These are phyloP conservation scores for Pestalotiopsis sp. DNA, from an alignment of 2,329 filamentous ascomycete genomes.

Conservation along the genomic window DNA sequence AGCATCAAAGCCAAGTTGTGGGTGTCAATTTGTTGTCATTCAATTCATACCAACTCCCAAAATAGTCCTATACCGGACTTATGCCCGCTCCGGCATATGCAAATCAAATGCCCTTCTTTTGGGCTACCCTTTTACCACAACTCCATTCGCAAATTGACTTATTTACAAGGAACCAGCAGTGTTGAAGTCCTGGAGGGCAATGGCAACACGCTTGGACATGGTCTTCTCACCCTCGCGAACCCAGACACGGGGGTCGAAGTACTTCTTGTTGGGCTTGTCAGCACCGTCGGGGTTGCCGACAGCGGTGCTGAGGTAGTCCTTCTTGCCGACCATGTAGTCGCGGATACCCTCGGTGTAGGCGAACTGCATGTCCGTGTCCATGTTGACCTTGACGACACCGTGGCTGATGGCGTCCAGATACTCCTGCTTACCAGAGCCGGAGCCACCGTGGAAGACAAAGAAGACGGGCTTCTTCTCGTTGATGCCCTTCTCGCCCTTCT, in stretches of 20 bases:
- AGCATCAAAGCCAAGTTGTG: not conserved
- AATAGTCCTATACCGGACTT: not conserved
- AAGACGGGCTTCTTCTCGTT: slow-evolving; percentile 79
- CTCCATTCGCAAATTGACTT: not conserved
- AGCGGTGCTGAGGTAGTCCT: slow-evolving; percentile 84
- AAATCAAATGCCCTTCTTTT: not conserved
- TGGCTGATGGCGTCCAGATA: slow-evolving; percentile 85
- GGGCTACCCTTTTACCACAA: not conserved
- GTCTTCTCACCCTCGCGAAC: slow-evolving; percentile 96
- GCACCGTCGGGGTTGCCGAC: slow-evolving; percentile 95
- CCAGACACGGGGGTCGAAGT: slow-evolving; percentile 87
- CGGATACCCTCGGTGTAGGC: slow-evolving; percentile 91
- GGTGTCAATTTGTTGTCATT: not conserved
- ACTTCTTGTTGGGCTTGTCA: slow-evolving; percentile 99
- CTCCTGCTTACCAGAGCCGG: slow-evolving; percentile 87
- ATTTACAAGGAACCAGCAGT: slow-evolving; percentile 73
- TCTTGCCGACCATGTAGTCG: slow-evolving; percentile 91
- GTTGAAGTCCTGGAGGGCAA: slow-evolving; percentile 91
- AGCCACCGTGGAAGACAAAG: slow-evolving; percentile 99
- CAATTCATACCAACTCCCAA: not conserved
- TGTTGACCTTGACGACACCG: slow-evolving; percentile 99
- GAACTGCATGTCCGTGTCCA: slow-evolving; percentile 97
- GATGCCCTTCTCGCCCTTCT: slow-evolving; percentile 21
- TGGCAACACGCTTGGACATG: slow-evolving; percentile 79
- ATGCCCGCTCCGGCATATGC: not conserved